phyloP scores from a whole-genome alignment of 371 early-diverging fungal genomes.

The Basidiobolus meristosporus region DNA sequence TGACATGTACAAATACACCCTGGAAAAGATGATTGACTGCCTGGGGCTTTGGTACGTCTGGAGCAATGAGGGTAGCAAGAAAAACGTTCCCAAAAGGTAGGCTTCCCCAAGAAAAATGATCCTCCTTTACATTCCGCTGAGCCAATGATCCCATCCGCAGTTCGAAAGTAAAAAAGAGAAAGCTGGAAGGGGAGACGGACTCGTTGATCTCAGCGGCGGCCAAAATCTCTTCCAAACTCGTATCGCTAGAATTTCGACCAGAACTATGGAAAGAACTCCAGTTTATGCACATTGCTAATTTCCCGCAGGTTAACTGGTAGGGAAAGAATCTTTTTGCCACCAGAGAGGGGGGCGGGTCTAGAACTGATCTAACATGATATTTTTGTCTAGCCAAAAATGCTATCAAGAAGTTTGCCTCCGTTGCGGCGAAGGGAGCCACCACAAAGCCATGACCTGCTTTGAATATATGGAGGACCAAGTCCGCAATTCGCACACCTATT shows the following conservation, averaged over 20 bases:
- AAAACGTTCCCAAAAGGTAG: neutral
- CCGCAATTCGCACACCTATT: conserved; percentile 6
- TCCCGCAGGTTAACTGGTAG: conserved; percentile 31
- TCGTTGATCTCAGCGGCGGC: conserved; percentile 1
- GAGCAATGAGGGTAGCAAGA: neutral
- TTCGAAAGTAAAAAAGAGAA: no score
- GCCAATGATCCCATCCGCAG: no score
- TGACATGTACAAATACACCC: no score
- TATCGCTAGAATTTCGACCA: conserved; percentile 30
- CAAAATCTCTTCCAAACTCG: conserved; percentile 16
- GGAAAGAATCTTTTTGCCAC: conserved; percentile 1
- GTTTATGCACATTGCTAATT: conserved; percentile 34
- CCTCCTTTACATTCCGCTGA: neutral
- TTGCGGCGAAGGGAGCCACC: conserved; percentile 28
- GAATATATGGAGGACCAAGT: conserved; percentile 17
- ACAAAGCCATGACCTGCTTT: conserved; percentile 20
- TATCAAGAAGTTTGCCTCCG: conserved; percentile 23
- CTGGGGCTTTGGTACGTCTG: neutral
- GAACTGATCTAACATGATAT: no score
- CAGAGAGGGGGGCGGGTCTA: no score
- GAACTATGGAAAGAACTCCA: conserved; percentile 45
- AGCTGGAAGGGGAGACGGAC: neutral
- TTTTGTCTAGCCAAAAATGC: conserved; percentile 9
- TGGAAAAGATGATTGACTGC: no score
- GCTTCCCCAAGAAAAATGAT: neutral